These are phyloP conservation scores for Clonostachys sp. DNA, from an alignment of 2,329 filamentous ascomycete genomes.

Conservation along the genomic window DNA sequence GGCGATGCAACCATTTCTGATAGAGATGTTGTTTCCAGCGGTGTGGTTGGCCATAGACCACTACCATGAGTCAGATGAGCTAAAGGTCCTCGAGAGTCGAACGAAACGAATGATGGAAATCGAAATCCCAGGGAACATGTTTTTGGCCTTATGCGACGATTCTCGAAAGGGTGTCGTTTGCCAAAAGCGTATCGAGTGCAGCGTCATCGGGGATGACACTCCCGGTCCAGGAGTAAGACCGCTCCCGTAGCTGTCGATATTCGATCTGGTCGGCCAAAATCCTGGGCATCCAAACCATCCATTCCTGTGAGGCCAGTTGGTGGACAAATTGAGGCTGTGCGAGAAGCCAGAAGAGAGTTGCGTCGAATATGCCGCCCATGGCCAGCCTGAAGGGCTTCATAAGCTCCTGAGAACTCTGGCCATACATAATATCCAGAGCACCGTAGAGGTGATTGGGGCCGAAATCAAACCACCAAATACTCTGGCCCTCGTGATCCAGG, in stretches of 20 bases:
- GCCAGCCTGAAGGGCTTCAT: conserved; percentile 22
- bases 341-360: conserved; percentile 5
- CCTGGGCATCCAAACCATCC: background rate
- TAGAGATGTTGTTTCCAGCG: no score
- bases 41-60: no score
- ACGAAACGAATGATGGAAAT: no score
- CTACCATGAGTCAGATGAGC: no score
- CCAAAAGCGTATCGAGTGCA: background rate
- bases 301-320: background rate
- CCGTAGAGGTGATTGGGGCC: conserved; percentile 12
- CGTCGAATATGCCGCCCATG: conserved; percentile 10
- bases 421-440: conserved; percentile 19
- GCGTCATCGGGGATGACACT: background rate
- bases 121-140: no score
- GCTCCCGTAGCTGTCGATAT: background rate
- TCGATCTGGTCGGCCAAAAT: background rate
- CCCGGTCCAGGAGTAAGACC: no score
- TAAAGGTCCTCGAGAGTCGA: no score
- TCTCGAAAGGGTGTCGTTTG: no score
- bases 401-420: conserved; percentile 10
- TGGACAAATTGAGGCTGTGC: conserved; percentile 10
- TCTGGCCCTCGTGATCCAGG: background rate
- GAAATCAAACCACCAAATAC: background rate
- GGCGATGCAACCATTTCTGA: no score
- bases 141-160: no score